phyloP scores from a whole-genome alignment of 2,329 filamentous ascomycete species.

The Aurifilum marmelostoma region DNA sequence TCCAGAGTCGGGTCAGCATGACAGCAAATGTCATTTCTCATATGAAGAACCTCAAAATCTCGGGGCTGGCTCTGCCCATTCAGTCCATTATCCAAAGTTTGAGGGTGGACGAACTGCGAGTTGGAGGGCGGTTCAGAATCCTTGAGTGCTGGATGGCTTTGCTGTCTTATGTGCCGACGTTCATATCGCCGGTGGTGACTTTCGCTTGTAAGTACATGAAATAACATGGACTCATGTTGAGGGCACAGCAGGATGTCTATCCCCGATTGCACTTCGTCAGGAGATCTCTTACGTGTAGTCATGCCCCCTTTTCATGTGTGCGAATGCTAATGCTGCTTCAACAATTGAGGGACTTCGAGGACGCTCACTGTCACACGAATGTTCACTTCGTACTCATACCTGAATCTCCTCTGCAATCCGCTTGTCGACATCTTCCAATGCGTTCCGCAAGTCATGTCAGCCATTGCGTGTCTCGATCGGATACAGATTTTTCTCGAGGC shows the following conservation, averaged over 20 bases:
- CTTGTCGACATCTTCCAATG: slow-evolving; percentile 39
- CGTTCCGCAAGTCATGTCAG: slow-evolving; percentile 39
- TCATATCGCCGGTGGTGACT: slow-evolving; percentile 42
- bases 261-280: not conserved
- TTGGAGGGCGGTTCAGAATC: slow-evolving; percentile 32
- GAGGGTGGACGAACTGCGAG: slow-evolving; percentile 34
- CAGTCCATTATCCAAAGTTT: slow-evolving; percentile 33
- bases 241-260: not conserved
- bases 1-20: slow-evolving; percentile 36
- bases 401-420: slow-evolving; percentile 41
- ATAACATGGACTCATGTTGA: too few relatives aligned
- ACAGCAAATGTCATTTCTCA: slow-evolving; percentile 35
- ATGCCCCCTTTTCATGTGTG: too few relatives aligned
- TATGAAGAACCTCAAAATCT: slow-evolving; percentile 38
- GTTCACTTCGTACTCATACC: slow-evolving; percentile 40
- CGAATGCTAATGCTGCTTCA: not conserved
- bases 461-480: slow-evolving; percentile 39
- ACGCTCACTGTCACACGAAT: slow-evolving; percentile 32
- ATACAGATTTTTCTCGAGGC: slow-evolving; percentile 44
- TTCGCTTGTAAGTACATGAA: slow-evolving; percentile 35
- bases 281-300: too few relatives aligned
- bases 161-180: slow-evolving; percentile 38
- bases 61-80: slow-evolving; percentile 37
- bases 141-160: slow-evolving; percentile 29
- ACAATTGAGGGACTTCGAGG: not conserved